Base-by-base conservation (phyloP, 805 yeast genomes). In the Blastobotrys attinorum region DNA sequence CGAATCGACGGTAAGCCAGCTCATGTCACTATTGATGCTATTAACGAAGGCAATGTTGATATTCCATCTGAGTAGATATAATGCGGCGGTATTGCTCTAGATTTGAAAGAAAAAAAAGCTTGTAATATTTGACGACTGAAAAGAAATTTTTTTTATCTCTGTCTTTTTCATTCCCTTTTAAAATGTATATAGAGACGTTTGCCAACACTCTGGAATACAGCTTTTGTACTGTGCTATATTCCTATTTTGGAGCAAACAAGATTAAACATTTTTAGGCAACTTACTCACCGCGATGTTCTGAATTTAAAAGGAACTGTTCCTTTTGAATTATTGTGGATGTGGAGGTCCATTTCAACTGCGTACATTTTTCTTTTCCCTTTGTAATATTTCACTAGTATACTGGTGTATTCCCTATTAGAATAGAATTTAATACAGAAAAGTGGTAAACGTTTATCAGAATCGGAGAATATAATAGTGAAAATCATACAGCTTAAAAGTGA, bases 1-100 rank as follows among this genome's bases (percentile, higher is more conserved):
- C 89, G 97, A 77, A 97, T 92, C 69, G 90, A 88, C 75, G 94
- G 89, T 77, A 90, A 92, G 82, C 90, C 90, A 82, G 96, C 98
- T 62, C 97, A 92, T 72, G 97, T 85, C 74, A 83, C 90, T 77
- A 90, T 92, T 67, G 98, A 89, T 63, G 96, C 90, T 72, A 92
- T 92, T 72, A 81, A 90, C 78, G 90, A 83, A 73, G 98, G 98
- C 75, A 96, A 88, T 75, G 82, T 92, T 69, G 97, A 90, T 71
- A 56, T 46, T 29, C 53, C 55, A 33, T 47, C 54, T 25, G 51
- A 49, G 47, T 52, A 47, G 47, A 44, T 44, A 32, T 31, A 35
- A 13, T 23, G 37, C n/a, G n/a, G n/a, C n/a, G n/a, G n/a, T 17
- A 22, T 45, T 36, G 31, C 18, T 16, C 27, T 37, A 37, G 39